A percentile compares a stretch with the other conserved stretches of the same genome.
These are phyloP conservation scores for Paramecium sonneborni DNA, from an alignment of 73 alveolate species.

Conservation along the genomic window DNA sequence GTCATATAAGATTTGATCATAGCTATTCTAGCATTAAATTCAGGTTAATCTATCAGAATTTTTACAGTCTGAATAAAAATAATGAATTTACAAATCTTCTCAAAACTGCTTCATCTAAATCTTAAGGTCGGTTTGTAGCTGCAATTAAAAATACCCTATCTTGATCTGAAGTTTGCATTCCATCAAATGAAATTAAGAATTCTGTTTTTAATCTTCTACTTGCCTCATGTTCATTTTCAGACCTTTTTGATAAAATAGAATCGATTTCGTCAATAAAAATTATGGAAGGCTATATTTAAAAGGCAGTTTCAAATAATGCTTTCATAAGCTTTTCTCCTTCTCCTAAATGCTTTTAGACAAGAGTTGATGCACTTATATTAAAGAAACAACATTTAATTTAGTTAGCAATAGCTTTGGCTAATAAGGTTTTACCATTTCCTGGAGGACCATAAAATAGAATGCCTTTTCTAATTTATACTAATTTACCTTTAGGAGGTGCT, in stretches of 20 bases:
- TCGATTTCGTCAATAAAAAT: conserved; percentile 99
- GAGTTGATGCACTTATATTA: conserved; percentile 87
- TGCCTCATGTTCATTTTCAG: conserved; percentile 95
- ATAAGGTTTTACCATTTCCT: conserved; percentile 98
- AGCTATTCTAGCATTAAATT: neutral
- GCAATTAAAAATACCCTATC: conserved; percentile 86
- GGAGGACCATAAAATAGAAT: conserved; percentile 98
- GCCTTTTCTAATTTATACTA: conserved; percentile 64
- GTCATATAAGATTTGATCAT: neutral
- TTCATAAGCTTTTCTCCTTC: conserved; percentile 98
- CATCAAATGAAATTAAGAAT: conserved; percentile 93
- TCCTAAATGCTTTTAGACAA: conserved; percentile 98
- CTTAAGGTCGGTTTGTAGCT: conserved; percentile 69
- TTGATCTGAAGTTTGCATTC: conserved; percentile 88
- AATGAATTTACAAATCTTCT: conserved; percentile 59
- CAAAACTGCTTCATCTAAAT: conserved; percentile 60
- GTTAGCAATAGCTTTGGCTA: conserved; percentile 96
- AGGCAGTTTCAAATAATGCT: conserved; percentile 89
- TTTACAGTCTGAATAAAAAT: conserved; percentile 21
- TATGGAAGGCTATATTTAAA: conserved; percentile 94
- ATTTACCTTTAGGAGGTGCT: conserved; percentile 95
- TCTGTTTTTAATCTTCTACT: conserved; percentile 98
- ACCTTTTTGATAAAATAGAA: conserved; percentile 92
- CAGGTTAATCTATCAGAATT: conserved; percentile 62
- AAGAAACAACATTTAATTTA: conserved; percentile 89